These are phyloP conservation scores for Vigna unguiculata DNA, from an alignment of 306 rosid species.

Conservation along the genomic window DNA sequence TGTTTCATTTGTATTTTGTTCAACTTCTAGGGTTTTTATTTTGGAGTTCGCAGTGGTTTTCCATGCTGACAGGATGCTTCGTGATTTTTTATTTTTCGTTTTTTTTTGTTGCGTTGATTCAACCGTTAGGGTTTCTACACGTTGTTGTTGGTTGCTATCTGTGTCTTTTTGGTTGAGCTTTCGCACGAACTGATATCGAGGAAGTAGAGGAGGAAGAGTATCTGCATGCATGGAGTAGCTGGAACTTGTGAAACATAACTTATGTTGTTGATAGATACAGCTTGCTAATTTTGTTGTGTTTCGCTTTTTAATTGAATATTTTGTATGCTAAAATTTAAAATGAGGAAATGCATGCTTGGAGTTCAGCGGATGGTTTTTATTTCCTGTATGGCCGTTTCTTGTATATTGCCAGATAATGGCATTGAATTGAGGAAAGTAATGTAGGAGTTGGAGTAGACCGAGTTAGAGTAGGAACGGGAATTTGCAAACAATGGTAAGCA, in stretches of 20 bases:
- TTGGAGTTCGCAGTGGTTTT: constrained; percentile 39
- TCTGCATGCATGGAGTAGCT: constrained; percentile 32
- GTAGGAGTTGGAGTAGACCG: constrained; percentile 31
- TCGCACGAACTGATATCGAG: constrained; percentile 34
- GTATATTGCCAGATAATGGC: background rate
- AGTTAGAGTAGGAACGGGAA: constrained; percentile 14
- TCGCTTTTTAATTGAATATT: constrained; percentile 15
- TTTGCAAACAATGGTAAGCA: constrained; percentile 21
- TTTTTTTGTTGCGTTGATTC: constrained; percentile 29
- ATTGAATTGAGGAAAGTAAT: constrained; percentile 34
- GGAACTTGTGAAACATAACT: constrained; percentile 3
- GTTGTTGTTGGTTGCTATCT: constrained; percentile 25
- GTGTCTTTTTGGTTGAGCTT: constrained; percentile 15
- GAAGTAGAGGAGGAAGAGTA: constrained; percentile 19
- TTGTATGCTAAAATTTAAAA: constrained; percentile 7
- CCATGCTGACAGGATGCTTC: constrained; percentile 18
- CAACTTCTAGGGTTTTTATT: constrained; percentile 58
- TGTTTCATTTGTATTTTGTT: constrained; percentile 20
- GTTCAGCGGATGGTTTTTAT: constrained; percentile 12
- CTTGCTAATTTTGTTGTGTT: background rate
- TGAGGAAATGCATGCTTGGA: constrained; percentile 11
- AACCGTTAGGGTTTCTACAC: constrained; percentile 43
- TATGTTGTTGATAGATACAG: constrained; percentile 32
- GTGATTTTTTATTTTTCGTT: constrained; percentile 27
- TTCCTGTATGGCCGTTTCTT: constrained; percentile 1